Evolutionary conservation across 495 filamentous ascomycete genomes (phyloP), one percentile per base, ranked within the genome.

Genomic region (Glonium stellatum): DNA sequence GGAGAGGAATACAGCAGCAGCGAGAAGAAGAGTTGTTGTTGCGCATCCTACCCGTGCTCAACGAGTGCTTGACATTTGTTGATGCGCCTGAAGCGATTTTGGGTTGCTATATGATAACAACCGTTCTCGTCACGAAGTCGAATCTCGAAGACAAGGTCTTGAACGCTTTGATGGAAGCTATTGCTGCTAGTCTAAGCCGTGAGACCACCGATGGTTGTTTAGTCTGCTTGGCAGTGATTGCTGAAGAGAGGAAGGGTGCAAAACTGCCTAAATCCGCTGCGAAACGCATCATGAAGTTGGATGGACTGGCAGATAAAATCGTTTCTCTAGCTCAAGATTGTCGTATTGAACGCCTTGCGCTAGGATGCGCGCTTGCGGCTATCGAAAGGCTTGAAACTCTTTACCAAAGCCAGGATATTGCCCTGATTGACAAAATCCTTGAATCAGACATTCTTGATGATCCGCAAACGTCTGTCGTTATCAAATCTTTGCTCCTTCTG

Each of bases 31-130:
- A 88, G 69, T 77, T 96, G 0, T 75, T 96, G 2, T 75, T 89
- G 36, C 79, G 83, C 39, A 76, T 95, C 25, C 77, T 91, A 4
- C 88, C 91, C 11, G 79, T 88, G 1, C 72, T 97, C 21, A 87
- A 89, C 57, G 82, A 88, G 51, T 86, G 83, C 5, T 79, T 97
- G 49, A 77, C 81, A 12, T 80, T 92, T 76, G 84, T 84, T 59
- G 80, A 85, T 34, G 79, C 84, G 0, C 80, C 89, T 0, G 87
- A 92, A 55, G 75, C 96, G 42, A 83, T 89, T 51, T 80, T 92
- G 61, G 90, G 86, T 21, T 90, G 85, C 66, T 97, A 95, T 69
- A 96, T 95, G 89, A 82, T 97, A 25, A 78, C 89, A 23, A 84
- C 88, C 0, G 81, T 97, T 55, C 76, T 97, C 54, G 90, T 85